Base-by-base conservation (phyloP, 2,329 filamentous ascomycete species). In the Botrytis pseudocinerea region DNA sequence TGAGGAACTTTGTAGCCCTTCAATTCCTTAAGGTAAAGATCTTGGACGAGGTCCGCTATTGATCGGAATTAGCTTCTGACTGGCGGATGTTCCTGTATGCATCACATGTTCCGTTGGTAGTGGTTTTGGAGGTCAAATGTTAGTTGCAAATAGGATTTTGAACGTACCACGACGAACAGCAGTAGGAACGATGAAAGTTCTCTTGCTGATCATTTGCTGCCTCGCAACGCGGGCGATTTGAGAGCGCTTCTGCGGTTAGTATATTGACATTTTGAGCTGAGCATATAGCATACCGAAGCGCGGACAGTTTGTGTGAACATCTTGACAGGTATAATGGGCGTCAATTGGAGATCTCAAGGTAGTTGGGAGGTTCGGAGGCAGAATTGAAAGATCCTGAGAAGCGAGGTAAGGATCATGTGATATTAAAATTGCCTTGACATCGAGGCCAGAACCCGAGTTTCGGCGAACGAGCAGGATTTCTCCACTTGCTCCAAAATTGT, bases 11-110 rank as follows among this genome's bases (percentile, higher is more conserved):
- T 98, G 92, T 97, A 98, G 85, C 90, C 90, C 87, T 95, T 96
- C 82, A 99, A 91, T 86, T 98, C 95, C 84, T 92, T 92, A 80
- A 99, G 91, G 89, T 99, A 99, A 82, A 99, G 90, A 83, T 98
- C 95, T 86, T 98, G 96, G 80, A 99, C 93, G 81, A 97, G 90
- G 85, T 99, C 96, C 90, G 93, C 96, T 98, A 82, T 38, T 51
- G 57, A 68, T 42, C 42, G 46, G 51, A 63, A 70, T 78, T 77
- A 79, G 78, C 75, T 74, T 68, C 57, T 51, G 25, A n/a, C 69
- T 69, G 46, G 54, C n/a, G 60, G 35, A 35, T 40, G 32, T 42
- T 18, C 32, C 38, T 68, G 44, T 28, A 14, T n/a, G 44, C 20
- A 51, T n/a, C 12, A 8, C 38, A 6, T n/a, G 18, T 42, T 20